Evolutionary conservation across 495 filamentous ascomycete genomes (phyloP), one percentile per base, ranked within the genome.

Genomic region (Cenococcum geophilum): DNA sequence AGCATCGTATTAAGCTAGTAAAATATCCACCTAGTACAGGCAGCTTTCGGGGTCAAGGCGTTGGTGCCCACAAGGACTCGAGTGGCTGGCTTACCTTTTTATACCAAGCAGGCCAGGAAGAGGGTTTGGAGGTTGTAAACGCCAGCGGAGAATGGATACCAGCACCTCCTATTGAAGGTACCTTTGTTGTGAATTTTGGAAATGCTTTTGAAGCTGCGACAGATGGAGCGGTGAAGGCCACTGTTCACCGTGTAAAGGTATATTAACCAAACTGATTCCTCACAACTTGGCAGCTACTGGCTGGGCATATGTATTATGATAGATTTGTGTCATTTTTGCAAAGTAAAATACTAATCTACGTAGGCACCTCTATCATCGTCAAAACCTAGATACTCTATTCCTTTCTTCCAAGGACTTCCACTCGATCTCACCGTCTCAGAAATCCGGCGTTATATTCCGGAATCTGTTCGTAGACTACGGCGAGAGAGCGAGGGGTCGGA

Each of bases 191-290:
- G 45, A 82, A 83, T 62, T 80, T 84, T 48, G 79, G 79, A 2
- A 79, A 82, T 57, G 80, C 79, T 0, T 82, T 84, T 55, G 80
- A 84, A 68, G 78, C 82, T 3, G 76, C 81, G 1, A 84, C 80
- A 1, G 71, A 76, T 48, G 76, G 79, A 0, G 73, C 75, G 14
- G 78, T 80, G 52, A 79, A 77, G 60, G 80, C 81, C 1, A 82
- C 80, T 0, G 75, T 77, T 0, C 81, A 82, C 21, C 74, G 76
- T 2, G 81, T 81, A 5, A 64, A 65, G 43, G 63, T 63, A 40
- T 35, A 52, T 62, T 11, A 40, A 3, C 23, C 23, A 27, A 37
- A 18, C 6, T 25, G n/a, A 5, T 45, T 43, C 9, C 48, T 9
- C 36, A 54, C 5, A 43, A 1, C 22, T 12, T 2, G 2, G 16